Conservation (phyloP, 2,329 filamentous ascomycete genomes). For the Fusarium mundagurra region DNA sequence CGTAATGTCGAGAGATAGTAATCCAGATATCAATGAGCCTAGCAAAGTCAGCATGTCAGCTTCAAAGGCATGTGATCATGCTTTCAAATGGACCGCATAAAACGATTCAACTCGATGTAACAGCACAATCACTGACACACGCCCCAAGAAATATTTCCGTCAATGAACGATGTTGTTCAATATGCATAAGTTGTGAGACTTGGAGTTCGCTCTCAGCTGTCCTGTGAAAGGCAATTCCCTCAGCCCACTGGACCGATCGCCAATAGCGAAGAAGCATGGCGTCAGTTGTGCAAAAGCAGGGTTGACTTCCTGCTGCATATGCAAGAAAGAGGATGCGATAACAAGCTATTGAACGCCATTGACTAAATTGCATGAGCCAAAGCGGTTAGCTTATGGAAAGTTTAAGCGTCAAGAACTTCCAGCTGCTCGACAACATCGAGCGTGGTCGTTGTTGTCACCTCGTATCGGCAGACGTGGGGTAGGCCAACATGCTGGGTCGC, state of each 20-base stretch:
- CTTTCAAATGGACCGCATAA: constrained; percentile 5
- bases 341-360: constrained; percentile 18
- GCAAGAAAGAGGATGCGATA: constrained; percentile 14
- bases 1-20: not conserved
- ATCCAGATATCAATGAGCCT: not conserved
- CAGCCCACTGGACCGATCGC: not conserved
- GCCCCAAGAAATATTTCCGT: not conserved
- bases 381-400: constrained; percentile 20
- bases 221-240: not conserved
- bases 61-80: constrained; percentile 2
- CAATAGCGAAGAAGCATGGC: constrained; percentile 13
- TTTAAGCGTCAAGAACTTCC: constrained; percentile 12
- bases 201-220: constrained; percentile 17
- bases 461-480: constrained; percentile 29
- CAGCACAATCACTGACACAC: constrained; percentile 5
- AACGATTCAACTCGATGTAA: constrained; percentile 6
- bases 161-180: not conserved
- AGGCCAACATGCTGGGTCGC: constrained; percentile 26
- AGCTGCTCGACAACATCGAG: constrained; percentile 2
- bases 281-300: constrained; percentile 6
- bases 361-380: constrained; percentile 1
- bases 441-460: constrained; percentile 21
- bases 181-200: constrained; percentile 26
- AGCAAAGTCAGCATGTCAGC: constrained; percentile 26
- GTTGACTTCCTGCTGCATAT: not conserved